These are phyloP conservation scores for Furculomyces boomerangus DNA, from an alignment of 371 early-diverging fungal genomes.

Conservation along the genomic window DNA sequence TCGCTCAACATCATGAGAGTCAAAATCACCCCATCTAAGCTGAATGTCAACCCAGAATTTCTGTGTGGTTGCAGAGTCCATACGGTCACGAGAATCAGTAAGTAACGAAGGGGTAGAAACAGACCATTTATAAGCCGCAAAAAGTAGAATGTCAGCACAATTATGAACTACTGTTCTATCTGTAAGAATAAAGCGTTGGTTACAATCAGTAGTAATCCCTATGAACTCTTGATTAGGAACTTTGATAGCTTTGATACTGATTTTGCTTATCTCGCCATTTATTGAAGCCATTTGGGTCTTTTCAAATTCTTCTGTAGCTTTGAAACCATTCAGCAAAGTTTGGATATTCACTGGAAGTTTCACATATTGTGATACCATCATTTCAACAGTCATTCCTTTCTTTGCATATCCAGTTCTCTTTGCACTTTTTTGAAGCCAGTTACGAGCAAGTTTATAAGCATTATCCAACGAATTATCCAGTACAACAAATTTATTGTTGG, in stretches of 20 bases:
- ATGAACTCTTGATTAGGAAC: slow-evolving; percentile 2
- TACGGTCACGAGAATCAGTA: slow-evolving; percentile 59
- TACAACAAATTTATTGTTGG: background rate
- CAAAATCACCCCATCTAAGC: slow-evolving; percentile 97
- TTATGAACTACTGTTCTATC: slow-evolving; percentile 24
- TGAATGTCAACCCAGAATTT: slow-evolving; percentile 98
- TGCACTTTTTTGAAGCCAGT: background rate
- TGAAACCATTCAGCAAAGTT: background rate
- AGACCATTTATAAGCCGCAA: slow-evolving; percentile 95
- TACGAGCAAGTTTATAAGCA: background rate
- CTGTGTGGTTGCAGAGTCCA: slow-evolving; percentile 90
- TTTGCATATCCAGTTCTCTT: background rate
- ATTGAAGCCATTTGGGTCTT: background rate
- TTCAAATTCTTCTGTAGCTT: background rate
- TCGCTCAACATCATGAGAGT: slow-evolving; percentile 94
- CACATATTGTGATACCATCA: background rate
- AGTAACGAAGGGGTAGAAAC: slow-evolving; percentile 85
- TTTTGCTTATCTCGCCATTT: background rate
- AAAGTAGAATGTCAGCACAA: slow-evolving; percentile 86
- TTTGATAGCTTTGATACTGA: background rate
- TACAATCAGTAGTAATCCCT: slow-evolving; percentile 26
- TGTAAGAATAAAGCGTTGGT: slow-evolving; percentile 23
- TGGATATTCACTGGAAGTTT: background rate
- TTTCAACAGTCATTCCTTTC: background rate
- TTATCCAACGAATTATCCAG: background rate